Base-by-base conservation (phyloP, 495 filamentous ascomycete genomes). In the Penicillium crystallinum region DNA sequence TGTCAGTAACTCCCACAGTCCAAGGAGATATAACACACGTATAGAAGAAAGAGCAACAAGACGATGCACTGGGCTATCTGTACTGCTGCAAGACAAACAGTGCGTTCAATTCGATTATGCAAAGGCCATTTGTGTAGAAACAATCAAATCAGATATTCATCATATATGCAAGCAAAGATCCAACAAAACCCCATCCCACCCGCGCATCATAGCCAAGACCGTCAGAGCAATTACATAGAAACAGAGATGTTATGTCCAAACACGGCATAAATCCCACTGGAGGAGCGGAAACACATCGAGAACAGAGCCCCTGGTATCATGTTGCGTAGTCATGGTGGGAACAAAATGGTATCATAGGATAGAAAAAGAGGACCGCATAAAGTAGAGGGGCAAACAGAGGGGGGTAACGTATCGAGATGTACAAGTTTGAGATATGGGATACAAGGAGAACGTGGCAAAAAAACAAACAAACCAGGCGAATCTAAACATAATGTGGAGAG, bases 331-430 rank as follows among this genome's bases (percentile, higher is more conserved):
- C 66, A 64, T 71, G 59, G 62, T 71, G 59, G 62, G 65, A 68
- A 73, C 67, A 71, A 69, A 73, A 67, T 75, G 72, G 72, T 75
- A 75, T 75, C 72, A 72, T 68, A 55, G 58, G 51, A 42, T 23
- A 18, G 35, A 31, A 41, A 40, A 40, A 40, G 46, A 46, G 37
- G 44, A 45, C 39, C 37, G 52, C 46, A 39, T 35, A 25, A 48
- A 46, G n/a, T n/a, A n/a, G n/a, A n/a, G n/a, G 46, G 15, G 43
- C 39, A 14, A 38, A n/a, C 51, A 15, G 34, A 33, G 19, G 21
- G 12, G 25, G 31, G 17, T n/a, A 47, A 47, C 29, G n/a, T 18
- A 17, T 46, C 29, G 21, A 18, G 15, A 36, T 35, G 30, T 23
- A 25, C 10, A 35, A 47, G 31, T 35, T 21, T 9, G 31, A 3